Percentiles rank a stretch among this genome's conserved stretches.
Evolutionary conservation across 192 early-diverging fungal species (phyloP).

Genomic region (Physocladia obscura): DNA sequence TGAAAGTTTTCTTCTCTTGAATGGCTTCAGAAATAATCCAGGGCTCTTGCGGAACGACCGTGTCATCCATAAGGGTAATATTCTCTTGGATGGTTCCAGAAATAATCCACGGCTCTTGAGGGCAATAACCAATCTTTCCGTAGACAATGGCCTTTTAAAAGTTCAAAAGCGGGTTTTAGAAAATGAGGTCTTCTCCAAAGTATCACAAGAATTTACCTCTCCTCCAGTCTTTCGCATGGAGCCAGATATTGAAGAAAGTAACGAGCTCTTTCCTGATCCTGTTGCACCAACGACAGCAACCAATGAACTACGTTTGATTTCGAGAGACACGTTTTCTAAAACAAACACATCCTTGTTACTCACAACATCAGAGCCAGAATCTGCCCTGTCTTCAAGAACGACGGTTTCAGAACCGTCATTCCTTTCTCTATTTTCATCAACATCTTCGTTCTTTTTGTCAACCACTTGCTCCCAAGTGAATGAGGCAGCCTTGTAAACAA

Average conservation of each 20-base stretch:
- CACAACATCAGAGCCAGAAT: not conserved
- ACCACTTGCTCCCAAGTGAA: slow-evolving; percentile 16
- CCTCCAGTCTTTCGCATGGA: slow-evolving; percentile 49
- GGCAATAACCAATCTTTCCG: slow-evolving; percentile 78
- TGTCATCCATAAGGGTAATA: slow-evolving; percentile 73
- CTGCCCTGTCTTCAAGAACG: not conserved
- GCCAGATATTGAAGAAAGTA: slow-evolving; percentile 65
- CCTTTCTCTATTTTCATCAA: not conserved
- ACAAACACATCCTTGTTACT: slow-evolving; percentile 37
- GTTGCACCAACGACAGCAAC: slow-evolving; percentile 74
- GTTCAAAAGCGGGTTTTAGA: slow-evolving; percentile 45
- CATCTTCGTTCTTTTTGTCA: not conserved
- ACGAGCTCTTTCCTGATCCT: slow-evolving; percentile 64
- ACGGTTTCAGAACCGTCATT: not conserved
- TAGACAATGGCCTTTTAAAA: slow-evolving; percentile 60
- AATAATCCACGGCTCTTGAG: slow-evolving; percentile 45
- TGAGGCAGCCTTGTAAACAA: slow-evolving; percentile 6
- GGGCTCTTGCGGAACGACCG: not conserved
- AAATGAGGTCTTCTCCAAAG: no score
- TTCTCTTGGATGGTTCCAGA: slow-evolving; percentile 84
- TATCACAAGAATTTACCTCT: slow-evolving; percentile 64
- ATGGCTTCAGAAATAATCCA: not conserved
- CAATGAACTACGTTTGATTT: slow-evolving; percentile 47
- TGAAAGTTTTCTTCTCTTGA: not conserved
- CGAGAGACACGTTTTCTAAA: slow-evolving; percentile 61